Evolutionary conservation across 83 land plant species (phyloP), one percentile per base, ranked within the genome.

Genomic region (Picea abies): DNA sequence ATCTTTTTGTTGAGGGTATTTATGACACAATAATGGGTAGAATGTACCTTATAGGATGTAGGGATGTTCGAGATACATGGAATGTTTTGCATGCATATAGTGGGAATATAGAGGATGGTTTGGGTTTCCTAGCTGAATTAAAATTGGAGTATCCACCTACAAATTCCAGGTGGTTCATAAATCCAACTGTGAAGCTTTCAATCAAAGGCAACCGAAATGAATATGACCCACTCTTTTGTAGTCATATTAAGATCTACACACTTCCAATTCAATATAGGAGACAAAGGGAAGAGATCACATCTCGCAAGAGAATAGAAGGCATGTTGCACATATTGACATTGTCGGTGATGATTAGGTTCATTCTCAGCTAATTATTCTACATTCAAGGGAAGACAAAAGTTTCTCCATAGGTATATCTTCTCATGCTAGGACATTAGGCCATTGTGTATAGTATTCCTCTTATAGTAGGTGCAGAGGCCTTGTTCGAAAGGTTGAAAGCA

Each of bases 41-140:
- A 81, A 89, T 91, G 90, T 87, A 89, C 64, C 89, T 89, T 7
- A 82, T 90, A 49, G 93, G 90, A 29, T 93, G 91, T 82, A 85
- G 90, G 71, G 88, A 88, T 79, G 82, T 89, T 14, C 79, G 76
- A 25, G 84, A 79, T 15, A 80, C 89, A 22, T 86, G 87, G 86
- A 56, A 84, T 1, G 61, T 75, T 29, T 65, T 84, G 37, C 76
- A 60, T 69, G 88, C 84, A 3, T 1, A 35, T 35, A 83, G 83
- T 83, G 77, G 63, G 78, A 84, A 80, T 75, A 86, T 93, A 49
- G 90, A 90, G 80, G 78, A 71, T 60, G 92, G 95, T 19, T 23
- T 91, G 56, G 95, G 91, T 85, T 91, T 93, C 79, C 22, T 71
- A 69, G 82, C 87, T 44, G 85, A 87, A 75, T 84, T 89, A 23